Evolutionary conservation across 2,329 filamentous ascomycete genomes (phyloP).

Genomic region (Byssochlamys sp.): DNA sequence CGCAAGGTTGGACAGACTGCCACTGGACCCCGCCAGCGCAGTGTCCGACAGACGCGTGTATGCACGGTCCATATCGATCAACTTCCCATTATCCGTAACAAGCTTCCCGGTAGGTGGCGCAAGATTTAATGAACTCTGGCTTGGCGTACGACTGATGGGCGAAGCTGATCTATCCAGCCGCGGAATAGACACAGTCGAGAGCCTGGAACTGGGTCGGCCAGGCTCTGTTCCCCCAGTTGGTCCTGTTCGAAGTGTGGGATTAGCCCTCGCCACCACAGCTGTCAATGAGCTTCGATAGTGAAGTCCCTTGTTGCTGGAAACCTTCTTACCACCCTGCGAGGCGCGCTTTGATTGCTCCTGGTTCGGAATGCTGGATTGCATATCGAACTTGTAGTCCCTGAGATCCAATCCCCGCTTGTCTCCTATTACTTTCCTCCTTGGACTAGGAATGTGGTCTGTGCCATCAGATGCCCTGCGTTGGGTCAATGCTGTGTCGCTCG

Average conservation of each 20-base stretch:
- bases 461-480: conserved; percentile 26
- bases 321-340: conserved; percentile 34
- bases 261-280: conserved; percentile 33
- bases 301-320: conserved; percentile 15
- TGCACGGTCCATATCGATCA: conserved; percentile 59
- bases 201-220: conserved; percentile 32
- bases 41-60: conserved; percentile 65
- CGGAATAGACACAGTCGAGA: conserved; percentile 22
- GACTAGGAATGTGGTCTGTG: conserved; percentile 12
- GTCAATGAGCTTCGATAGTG: conserved; percentile 37
- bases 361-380: conserved; percentile 36
- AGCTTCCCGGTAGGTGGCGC: conserved; percentile 33
- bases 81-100: conserved; percentile 51
- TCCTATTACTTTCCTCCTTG: conserved; percentile 8
- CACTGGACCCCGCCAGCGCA: conserved; percentile 54
- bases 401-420: conserved; percentile 17
- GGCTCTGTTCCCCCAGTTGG: conserved; percentile 26
- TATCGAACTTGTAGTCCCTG: conserved; percentile 35
- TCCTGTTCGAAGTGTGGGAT: conserved; percentile 25
- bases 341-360: conserved; percentile 34
- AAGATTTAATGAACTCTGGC: conserved; percentile 41
- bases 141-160: conserved; percentile 37
- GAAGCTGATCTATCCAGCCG: conserved; percentile 24
- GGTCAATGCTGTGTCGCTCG: conserved; percentile 26
- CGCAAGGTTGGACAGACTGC: conserved; percentile 50